These are phyloP conservation scores for Penicillium freii DNA, from an alignment of 2,329 filamentous ascomycete species.

Conservation along the genomic window DNA sequence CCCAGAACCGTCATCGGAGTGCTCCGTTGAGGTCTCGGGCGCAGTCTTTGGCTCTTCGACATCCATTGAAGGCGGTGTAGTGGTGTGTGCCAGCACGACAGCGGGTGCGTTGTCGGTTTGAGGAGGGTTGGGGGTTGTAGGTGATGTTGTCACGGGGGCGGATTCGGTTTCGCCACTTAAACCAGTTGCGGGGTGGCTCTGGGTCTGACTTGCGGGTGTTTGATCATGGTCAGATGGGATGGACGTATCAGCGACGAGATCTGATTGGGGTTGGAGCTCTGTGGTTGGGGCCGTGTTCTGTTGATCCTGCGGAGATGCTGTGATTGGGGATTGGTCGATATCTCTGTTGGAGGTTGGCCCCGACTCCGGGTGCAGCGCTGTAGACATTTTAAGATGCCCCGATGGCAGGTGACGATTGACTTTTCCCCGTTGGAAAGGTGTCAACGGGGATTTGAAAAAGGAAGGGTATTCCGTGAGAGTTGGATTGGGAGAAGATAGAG, in stretches of 20 bases:
- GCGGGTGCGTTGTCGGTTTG: conserved; percentile 13
- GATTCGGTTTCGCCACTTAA: conserved; percentile 20
- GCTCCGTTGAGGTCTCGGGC: conserved; percentile 23
- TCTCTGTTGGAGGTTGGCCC: conserved; percentile 21
- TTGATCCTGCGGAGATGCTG: conserved; percentile 16
- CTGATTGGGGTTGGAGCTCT: conserved; percentile 8
- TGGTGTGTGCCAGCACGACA: conserved; percentile 13
- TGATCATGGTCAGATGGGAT: conserved; percentile 13
- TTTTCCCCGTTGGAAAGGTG: conserved; percentile 3
- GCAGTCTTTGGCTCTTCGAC: conserved; percentile 27
- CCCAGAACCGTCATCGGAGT: conserved; percentile 27
- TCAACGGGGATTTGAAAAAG: neutral
- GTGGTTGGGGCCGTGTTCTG: conserved; percentile 4
- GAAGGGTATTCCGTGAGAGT: neutral
- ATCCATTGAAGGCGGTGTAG: conserved; percentile 19
- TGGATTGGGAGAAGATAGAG: conserved; percentile 1
- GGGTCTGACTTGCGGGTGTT: conserved; percentile 10
- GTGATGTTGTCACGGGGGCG: conserved; percentile 20
- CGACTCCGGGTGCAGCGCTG: conserved; percentile 24
- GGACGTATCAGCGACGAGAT: conserved; percentile 11
- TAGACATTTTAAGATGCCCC: conserved; percentile 23
- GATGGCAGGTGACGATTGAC: conserved; percentile 16
- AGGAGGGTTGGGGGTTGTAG: conserved; percentile 8
- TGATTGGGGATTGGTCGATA: conserved; percentile 9
- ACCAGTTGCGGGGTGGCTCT: conserved; percentile 22